phyloP scores from a whole-genome alignment of 345 rosid species.

The Eucalyptus regnans region DNA sequence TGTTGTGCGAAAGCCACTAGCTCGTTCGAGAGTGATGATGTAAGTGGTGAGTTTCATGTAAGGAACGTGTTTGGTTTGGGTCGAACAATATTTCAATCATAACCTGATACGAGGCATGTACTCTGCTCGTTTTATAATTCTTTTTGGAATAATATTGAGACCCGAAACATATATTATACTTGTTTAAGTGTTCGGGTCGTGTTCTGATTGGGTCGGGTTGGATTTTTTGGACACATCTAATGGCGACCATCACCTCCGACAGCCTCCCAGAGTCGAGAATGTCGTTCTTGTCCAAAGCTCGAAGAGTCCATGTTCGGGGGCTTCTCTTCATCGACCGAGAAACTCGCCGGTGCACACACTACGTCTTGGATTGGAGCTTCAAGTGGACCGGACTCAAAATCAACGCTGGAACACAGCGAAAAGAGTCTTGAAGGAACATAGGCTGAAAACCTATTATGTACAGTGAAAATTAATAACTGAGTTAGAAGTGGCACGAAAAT shows the following conservation, averaged over 20 bases:
- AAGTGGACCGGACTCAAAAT: background rate
- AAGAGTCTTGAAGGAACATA: background rate
- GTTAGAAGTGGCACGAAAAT: background rate
- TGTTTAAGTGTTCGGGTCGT: no score
- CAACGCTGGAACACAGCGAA: background rate
- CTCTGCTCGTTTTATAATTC: no score
- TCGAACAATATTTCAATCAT: no score
- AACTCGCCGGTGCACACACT: no score
- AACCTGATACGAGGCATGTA: no score
- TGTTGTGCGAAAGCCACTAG: background rate
- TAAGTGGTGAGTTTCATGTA: background rate
- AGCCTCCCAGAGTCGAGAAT: background rate
- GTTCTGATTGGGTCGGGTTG: accelerated
- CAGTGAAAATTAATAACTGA: background rate
- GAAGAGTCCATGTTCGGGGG: background rate
- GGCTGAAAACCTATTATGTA: background rate
- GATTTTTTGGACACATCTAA: no score
- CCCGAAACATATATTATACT: accelerated
- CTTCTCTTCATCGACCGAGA: no score
- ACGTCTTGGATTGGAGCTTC: background rate
- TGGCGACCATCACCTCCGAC: background rate
- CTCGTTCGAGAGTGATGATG: background rate
- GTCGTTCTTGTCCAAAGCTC: background rate
- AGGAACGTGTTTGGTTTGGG: no score
- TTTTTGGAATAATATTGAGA: no score